Evolutionary conservation across 106 monocot genomes (phyloP).

Genomic region (Acanthochlamys bracteata): DNA sequence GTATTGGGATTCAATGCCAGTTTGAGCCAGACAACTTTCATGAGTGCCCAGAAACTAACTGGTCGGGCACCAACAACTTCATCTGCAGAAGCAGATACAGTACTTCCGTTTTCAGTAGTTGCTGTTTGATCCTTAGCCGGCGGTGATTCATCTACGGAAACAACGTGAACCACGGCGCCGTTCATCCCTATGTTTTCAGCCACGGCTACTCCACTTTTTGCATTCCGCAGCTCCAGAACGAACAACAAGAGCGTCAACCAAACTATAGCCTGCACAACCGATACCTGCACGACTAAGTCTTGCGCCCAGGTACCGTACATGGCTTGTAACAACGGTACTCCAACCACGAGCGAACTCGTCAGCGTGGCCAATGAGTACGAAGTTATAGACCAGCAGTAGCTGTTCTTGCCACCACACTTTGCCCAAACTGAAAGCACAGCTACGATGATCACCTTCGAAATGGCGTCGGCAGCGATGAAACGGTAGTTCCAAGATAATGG

Average conservation of each 20-base stretch:
- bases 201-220: too few species aligned
- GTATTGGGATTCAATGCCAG: conserved; percentile 63
- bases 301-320: conserved; percentile 40
- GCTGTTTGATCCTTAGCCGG: neutral
- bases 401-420: conserved; percentile 23
- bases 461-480: conserved; percentile 49
- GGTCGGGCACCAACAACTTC: neutral
- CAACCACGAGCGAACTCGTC: conserved; percentile 45
- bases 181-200: too few species aligned
- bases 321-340: conserved; percentile 35
- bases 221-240: conserved; percentile 50
- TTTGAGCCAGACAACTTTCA: conserved; percentile 62
- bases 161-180: too few species aligned
- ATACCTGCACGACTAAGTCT: conserved; percentile 70
- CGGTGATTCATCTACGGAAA: neutral
- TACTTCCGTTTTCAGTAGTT: neutral
- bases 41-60: conserved; percentile 20
- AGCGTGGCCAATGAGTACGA: conserved; percentile 37
- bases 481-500: conserved; percentile 62
- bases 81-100: neutral
- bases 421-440: conserved; percentile 20
- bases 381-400: conserved; percentile 48
- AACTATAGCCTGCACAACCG: conserved; percentile 55
- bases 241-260: conserved; percentile 66
- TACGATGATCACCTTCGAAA: conserved; percentile 46